Percentiles rank a stretch among this genome's conserved stretches.
phyloP scores from a whole-genome alignment of 1,284 basidiomycete genomes.

The Rhodotorula sp. region DNA sequence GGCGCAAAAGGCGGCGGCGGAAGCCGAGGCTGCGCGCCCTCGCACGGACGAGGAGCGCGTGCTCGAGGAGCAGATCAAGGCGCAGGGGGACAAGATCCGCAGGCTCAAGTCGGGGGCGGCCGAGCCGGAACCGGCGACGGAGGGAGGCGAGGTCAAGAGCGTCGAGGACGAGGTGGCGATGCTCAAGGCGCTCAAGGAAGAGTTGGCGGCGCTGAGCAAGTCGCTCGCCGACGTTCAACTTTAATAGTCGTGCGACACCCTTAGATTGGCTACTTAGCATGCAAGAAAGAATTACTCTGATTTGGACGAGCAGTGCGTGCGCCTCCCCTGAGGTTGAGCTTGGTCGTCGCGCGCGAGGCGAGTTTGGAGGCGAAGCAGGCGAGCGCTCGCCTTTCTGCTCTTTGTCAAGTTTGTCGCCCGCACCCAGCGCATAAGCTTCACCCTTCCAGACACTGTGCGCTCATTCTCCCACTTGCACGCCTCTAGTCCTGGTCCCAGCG shows the following conservation, averaged over 20 bases:
- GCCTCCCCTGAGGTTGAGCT: background rate
- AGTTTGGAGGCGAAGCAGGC: background rate
- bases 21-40: conserved; percentile 55
- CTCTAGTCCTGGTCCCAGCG: background rate
- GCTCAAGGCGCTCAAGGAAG: conserved; percentile 62
- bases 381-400: background rate
- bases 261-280: too few relatives aligned
- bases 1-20: conserved; percentile 51
- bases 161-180: conserved; percentile 55
- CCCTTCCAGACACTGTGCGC: conserved; percentile 1
- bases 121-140: conserved; percentile 45
- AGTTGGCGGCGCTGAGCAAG: conserved; percentile 57
- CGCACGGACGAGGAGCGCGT: conserved; percentile 65
- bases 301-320: too few relatives aligned
- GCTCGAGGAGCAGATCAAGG: conserved; percentile 67
- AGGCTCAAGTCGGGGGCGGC: conserved; percentile 65
- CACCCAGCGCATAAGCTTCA: conserved; percentile 1
- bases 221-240: conserved; percentile 6
- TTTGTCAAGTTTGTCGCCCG: conserved; percentile 1
- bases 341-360: background rate
- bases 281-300: too few relatives aligned
- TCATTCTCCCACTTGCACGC: background rate
- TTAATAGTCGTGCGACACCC: too few relatives aligned
- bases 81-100: conserved; percentile 71
- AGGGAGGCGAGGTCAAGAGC: conserved; percentile 50